Conservation (phyloP, 2,329 filamentous ascomycete genomes). For the Diplodia corticola region DNA sequence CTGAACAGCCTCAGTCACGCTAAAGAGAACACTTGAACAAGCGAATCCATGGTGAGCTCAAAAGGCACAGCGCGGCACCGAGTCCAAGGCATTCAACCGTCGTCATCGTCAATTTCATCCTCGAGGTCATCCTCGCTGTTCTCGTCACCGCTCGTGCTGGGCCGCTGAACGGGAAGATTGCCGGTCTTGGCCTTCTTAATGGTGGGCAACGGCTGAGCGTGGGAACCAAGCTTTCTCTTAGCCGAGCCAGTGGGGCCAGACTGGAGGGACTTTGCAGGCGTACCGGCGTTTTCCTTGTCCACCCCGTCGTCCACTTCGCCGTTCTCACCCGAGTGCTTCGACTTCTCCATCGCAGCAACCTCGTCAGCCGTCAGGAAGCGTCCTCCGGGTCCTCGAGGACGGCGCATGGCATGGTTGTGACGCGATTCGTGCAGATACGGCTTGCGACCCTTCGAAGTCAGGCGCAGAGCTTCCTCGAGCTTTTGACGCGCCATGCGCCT, state of each 20-base stretch:
- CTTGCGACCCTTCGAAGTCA: slow-evolving; percentile 94
- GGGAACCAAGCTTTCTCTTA: slow-evolving; percentile 23
- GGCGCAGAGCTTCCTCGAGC: slow-evolving; percentile 84
- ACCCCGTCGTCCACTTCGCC: slow-evolving; percentile 35
- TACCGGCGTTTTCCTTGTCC: slow-evolving; percentile 43
- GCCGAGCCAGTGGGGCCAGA: slow-evolving; percentile 20
- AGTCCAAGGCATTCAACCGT: slow-evolving; percentile 9
- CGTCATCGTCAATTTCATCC: slow-evolving; percentile 21
- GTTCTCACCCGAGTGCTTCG: slow-evolving; percentile 36
- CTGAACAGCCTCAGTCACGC: neutral
- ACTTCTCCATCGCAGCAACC: slow-evolving; percentile 81
- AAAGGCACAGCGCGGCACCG: neutral
- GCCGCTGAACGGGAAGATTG: slow-evolving; percentile 34
- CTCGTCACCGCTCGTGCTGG: slow-evolving; percentile 52
- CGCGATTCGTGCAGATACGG: slow-evolving; percentile 96
- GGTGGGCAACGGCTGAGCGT: slow-evolving; percentile 27
- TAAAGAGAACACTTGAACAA: neutral
- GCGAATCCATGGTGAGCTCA: neutral
- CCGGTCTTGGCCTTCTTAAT: slow-evolving; percentile 54
- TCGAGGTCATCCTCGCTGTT: slow-evolving; percentile 51
- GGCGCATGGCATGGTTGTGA: slow-evolving; percentile 97
- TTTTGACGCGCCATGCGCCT: slow-evolving; percentile 88
- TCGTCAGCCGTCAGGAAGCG: slow-evolving; percentile 96
- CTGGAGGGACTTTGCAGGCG: slow-evolving; percentile 23
- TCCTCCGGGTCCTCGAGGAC: slow-evolving; percentile 89